Evolutionary conservation across 176 grass and related monocot genomes (phyloP).

Genomic region (Alloteropsis semialata): DNA sequence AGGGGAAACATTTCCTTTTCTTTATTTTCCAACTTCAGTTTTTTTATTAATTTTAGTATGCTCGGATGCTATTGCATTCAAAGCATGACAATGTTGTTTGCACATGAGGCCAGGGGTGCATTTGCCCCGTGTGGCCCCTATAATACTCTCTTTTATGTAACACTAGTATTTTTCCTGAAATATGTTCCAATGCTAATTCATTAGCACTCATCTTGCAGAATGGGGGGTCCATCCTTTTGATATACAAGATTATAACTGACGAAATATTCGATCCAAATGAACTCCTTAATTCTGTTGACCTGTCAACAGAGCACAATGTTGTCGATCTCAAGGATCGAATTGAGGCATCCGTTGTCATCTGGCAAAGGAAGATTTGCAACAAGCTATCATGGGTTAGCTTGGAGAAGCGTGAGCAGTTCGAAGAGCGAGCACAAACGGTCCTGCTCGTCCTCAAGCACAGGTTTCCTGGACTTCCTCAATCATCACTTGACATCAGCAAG

Average conservation of each 20-base stretch:
- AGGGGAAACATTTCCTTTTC: too few species aligned
- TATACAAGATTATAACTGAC: slow-evolving; percentile 64
- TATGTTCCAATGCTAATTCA: background rate
- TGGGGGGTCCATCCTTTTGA: slow-evolving; percentile 55
- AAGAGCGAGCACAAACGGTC: slow-evolving; percentile 58
- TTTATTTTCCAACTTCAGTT: too few species aligned
- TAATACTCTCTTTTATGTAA: too few species aligned
- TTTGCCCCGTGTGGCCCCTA: too few species aligned
- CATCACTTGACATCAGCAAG: slow-evolving; percentile 77
- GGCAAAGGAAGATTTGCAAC: slow-evolving; percentile 62
- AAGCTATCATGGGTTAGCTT: slow-evolving; percentile 66
- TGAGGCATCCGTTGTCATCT: slow-evolving; percentile 84
- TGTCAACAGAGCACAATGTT: slow-evolving; percentile 72
- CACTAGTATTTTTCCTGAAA: background rate
- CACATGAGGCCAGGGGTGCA: too few species aligned
- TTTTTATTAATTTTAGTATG: background rate
- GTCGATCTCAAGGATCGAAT: slow-evolving; percentile 78
- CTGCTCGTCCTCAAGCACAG: slow-evolving; percentile 72
- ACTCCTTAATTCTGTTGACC: slow-evolving; percentile 54
- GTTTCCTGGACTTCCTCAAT: slow-evolving; percentile 61
- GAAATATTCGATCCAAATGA: slow-evolving; percentile 64
- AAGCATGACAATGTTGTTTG: too few species aligned
- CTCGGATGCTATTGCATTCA: background rate
- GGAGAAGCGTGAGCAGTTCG: slow-evolving; percentile 76
- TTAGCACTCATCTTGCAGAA: slow-evolving; percentile 43